phyloP scores from a whole-genome alignment of 2,329 filamentous ascomycete species.

The Neopestalotiopsis sp. region DNA sequence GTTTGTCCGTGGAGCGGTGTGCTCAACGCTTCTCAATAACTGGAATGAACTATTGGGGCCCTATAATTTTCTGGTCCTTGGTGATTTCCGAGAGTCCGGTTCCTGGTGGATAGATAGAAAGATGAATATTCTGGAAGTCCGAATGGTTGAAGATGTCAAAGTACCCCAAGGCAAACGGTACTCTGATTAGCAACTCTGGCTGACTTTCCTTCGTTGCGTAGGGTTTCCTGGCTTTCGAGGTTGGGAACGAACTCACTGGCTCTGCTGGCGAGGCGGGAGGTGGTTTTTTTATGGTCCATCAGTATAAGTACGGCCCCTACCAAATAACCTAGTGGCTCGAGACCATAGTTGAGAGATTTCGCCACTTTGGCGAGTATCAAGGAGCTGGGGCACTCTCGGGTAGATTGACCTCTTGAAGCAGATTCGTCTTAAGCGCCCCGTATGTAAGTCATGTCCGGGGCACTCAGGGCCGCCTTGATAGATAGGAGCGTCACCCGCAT shows the following conservation, averaged over 20 bases:
- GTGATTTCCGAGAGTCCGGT: slow-evolving; percentile 11
- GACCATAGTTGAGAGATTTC: slow-evolving; percentile 15
- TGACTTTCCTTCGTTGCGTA: slow-evolving; percentile 19
- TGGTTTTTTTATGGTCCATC: slow-evolving; percentile 11
- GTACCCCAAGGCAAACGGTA: slow-evolving; percentile 9
- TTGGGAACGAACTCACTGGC: background rate
- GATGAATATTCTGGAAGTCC: slow-evolving; percentile 8
- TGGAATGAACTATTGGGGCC: slow-evolving; percentile 11
- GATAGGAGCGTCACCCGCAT: slow-evolving; percentile 14
- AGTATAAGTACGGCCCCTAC: slow-evolving; percentile 7
- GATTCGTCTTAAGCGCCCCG: slow-evolving; percentile 13
- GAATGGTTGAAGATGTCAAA: background rate
- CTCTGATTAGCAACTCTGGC: slow-evolving; percentile 18
- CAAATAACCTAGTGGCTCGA: background rate
- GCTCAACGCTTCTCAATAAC: slow-evolving; percentile 13
- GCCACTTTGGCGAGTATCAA: slow-evolving; percentile 18
- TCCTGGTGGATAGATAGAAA: slow-evolving; percentile 1
- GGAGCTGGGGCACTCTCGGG: slow-evolving; percentile 11
- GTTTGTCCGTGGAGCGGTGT: slow-evolving; percentile 22
- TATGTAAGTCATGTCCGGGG: slow-evolving; percentile 14
- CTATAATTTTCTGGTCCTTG: slow-evolving; percentile 6
- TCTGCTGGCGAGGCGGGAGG: slow-evolving; percentile 5
- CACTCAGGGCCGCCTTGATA: background rate
- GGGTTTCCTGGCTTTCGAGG: slow-evolving; percentile 7
- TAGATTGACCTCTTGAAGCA: slow-evolving; percentile 12